phyloP scores from a whole-genome alignment of 2,329 filamentous ascomycete species.

The Fusarium sp. region DNA sequence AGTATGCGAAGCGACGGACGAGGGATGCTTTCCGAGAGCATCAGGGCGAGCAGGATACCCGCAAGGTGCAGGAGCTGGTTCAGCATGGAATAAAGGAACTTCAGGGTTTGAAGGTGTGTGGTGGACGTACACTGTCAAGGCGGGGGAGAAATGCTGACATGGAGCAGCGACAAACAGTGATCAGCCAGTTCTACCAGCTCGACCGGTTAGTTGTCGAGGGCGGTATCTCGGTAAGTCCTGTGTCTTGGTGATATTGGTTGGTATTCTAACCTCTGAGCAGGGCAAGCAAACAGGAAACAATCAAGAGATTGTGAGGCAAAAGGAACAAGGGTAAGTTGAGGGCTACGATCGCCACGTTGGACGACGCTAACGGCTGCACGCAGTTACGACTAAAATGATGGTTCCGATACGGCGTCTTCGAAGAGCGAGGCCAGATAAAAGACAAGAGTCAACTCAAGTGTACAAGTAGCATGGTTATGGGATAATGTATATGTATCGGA shows the following conservation, averaged over 20 bases:
- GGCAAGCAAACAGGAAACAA: constrained; percentile 77
- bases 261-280: constrained; percentile 51
- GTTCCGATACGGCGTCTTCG: constrained; percentile 8
- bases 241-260: background rate
- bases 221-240: constrained; percentile 72
- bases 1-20: constrained; percentile 92
- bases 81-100: constrained; percentile 89
- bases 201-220: constrained; percentile 93
- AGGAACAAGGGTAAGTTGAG: constrained; percentile 76
- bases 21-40: constrained; percentile 90
- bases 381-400: constrained; percentile 36
- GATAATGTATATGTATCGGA: constrained; percentile 47
- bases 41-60: constrained; percentile 75
- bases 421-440: constrained; percentile 10
- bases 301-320: constrained; percentile 77
- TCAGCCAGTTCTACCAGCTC: constrained; percentile 94
- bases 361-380: constrained; percentile 4
- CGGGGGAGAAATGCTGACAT: constrained; percentile 11
- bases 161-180: constrained; percentile 87
- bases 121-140: no score
- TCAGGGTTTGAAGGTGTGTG: constrained; percentile 85
- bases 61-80: constrained; percentile 86
- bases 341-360: background rate
- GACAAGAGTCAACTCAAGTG: constrained; percentile 32
- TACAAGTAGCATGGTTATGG: constrained; percentile 41